These are phyloP conservation scores for Helminthosporium solani DNA, from an alignment of 2,329 filamentous ascomycete species.

Conservation along the genomic window DNA sequence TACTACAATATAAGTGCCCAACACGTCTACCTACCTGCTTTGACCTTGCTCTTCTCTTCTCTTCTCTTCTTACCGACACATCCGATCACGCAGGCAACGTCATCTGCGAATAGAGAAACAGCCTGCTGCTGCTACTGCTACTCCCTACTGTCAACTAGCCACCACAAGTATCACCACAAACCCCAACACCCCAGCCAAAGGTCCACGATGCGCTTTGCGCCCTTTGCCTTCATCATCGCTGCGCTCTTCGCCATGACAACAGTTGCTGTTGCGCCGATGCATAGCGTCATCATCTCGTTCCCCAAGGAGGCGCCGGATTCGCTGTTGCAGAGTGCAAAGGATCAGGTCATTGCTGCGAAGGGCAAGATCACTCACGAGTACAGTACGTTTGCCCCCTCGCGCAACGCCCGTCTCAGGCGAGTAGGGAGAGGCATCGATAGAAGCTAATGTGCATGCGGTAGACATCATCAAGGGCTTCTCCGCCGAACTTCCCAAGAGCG, in stretches of 20 bases:
- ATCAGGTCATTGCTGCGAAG: constrained; percentile 64
- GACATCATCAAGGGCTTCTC: constrained; percentile 68
- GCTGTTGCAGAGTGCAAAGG: constrained; percentile 70
- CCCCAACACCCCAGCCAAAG: no score
- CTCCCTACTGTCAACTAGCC: no score
- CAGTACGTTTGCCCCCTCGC: no score
- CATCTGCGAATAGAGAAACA: no score
- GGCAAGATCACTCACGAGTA: constrained; percentile 79
- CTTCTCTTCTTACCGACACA: background rate
- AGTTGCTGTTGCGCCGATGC: constrained; percentile 54
- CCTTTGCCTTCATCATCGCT: constrained; percentile 59
- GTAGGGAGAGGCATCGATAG: no score
- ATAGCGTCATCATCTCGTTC: constrained; percentile 78
- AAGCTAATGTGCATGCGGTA: background rate
- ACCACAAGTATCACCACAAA: no score
- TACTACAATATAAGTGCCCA: no score
- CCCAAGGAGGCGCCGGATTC: constrained; percentile 66
- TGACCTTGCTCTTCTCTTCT: background rate
- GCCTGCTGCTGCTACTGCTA: no score
- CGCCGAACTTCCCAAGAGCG: constrained; percentile 68
- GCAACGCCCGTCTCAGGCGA: no score
- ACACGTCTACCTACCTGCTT: background rate
- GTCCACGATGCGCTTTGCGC: constrained; percentile 68
- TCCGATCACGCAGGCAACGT: background rate
- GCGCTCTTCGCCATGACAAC: constrained; percentile 60